Conservation (phyloP, 2,329 filamentous ascomycete species). For the Ophiostoma triangulosporum region DNA sequence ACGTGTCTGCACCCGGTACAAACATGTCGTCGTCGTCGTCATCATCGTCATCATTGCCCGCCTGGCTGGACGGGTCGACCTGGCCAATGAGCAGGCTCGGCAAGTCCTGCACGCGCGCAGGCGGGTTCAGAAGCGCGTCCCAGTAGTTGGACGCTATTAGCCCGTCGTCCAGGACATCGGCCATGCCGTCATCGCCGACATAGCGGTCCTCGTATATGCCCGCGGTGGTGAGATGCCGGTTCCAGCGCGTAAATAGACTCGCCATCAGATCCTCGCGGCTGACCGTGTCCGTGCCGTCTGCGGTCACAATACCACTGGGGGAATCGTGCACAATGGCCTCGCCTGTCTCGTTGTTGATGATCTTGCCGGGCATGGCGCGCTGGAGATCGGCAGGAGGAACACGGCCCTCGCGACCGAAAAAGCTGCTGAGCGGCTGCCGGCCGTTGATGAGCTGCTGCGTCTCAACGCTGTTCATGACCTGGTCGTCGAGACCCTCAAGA, state of each 20-base stretch:
- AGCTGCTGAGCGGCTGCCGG: constrained; percentile 60
- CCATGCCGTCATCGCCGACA: background rate
- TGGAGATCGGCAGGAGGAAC: constrained; percentile 50
- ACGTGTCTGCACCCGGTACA: background rate
- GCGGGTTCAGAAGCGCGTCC: constrained; percentile 32
- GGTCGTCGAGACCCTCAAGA: constrained; percentile 62
- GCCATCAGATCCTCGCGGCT: constrained; percentile 12
- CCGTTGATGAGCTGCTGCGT: constrained; percentile 63
- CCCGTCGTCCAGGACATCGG: constrained; percentile 12
- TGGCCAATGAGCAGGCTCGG: constrained; percentile 23
- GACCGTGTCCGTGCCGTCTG: constrained; percentile 40
- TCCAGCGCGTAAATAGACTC: constrained; percentile 28
- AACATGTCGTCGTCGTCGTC: constrained; percentile 4
- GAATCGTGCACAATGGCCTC: constrained; percentile 51
- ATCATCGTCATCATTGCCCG: background rate
- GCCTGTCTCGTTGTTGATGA: constrained; percentile 41
- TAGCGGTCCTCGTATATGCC: constrained; percentile 4
- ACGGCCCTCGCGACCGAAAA: constrained; percentile 59
- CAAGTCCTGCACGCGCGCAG: constrained; percentile 29
- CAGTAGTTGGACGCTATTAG: constrained; percentile 28
- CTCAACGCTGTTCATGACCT: constrained; percentile 61
- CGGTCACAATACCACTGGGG: constrained; percentile 40
- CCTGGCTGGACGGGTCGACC: background rate
- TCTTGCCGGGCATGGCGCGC: constrained; percentile 53
- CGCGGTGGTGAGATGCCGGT: background rate